phyloP scores from a whole-genome alignment of 2,329 filamentous ascomycete species.

The Talaromyces marneffei region DNA sequence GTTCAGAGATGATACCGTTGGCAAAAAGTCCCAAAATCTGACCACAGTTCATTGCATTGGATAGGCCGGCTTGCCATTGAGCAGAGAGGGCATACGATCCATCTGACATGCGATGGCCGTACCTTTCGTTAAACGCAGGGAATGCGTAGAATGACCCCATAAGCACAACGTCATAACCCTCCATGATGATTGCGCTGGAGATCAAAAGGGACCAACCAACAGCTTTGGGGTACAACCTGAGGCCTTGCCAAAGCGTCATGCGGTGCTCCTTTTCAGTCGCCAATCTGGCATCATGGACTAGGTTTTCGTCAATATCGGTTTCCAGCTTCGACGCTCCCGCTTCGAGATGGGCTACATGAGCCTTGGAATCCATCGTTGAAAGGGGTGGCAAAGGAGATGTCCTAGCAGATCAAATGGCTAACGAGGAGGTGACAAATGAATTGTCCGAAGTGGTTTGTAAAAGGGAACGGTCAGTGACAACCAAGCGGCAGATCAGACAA shows the following conservation, averaged over 20 bases:
- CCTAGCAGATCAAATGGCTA: neutral
- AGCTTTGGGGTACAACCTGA: constrained; percentile 80
- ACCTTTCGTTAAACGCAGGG: constrained; percentile 36
- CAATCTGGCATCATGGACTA: constrained; percentile 36
- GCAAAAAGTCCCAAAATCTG: constrained; percentile 48
- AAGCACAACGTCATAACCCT: constrained; percentile 77
- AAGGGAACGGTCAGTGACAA: neutral
- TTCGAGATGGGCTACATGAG: neutral
- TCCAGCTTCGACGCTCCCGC: neutral
- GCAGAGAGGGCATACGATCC: constrained; percentile 37
- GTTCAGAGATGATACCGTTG: constrained; percentile 47
- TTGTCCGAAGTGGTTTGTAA: neutral
- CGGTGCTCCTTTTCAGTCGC: constrained; percentile 47
- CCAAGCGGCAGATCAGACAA: neutral
- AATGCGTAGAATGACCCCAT: constrained; percentile 70
- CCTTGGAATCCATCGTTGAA: neutral
- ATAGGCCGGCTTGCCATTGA: constrained; percentile 43
- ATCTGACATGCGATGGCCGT: constrained; percentile 27
- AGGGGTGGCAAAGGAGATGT: neutral
- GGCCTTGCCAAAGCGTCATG: constrained; percentile 69
- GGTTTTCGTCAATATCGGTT: neutral
- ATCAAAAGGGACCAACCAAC: constrained; percentile 78
- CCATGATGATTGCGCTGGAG: constrained; percentile 84
- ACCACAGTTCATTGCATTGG: constrained; percentile 38
- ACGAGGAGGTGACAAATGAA: neutral